Conservation (phyloP, 805 yeast genomes). For the Metschnikowia gelsemii region DNA sequence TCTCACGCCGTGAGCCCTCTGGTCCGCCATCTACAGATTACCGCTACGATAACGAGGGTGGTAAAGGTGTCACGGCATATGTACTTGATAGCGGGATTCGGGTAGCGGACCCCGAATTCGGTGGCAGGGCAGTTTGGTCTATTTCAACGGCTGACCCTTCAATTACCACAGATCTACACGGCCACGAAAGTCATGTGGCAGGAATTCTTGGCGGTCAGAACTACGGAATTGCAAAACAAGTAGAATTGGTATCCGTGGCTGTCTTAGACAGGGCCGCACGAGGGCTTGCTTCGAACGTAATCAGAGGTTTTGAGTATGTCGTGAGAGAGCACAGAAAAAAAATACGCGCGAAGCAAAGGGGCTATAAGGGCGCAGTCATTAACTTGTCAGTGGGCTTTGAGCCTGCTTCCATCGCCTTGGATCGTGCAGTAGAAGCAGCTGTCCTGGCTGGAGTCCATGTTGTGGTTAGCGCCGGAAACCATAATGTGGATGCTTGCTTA, state of each 20-base stretch:
- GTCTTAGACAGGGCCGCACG: slow-evolving; percentile 80
- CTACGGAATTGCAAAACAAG: slow-evolving; percentile 83
- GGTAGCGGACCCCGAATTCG: slow-evolving; percentile 67
- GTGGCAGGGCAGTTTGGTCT: slow-evolving; percentile 85
- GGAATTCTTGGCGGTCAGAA: slow-evolving; percentile 81
- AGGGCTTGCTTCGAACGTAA: slow-evolving; percentile 79
- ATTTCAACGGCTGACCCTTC: slow-evolving; percentile 58
- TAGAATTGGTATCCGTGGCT: slow-evolving; percentile 75
- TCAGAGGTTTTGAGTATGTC: slow-evolving; percentile 82
- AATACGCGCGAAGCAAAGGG: slow-evolving; percentile 52
- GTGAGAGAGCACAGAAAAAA: slow-evolving; percentile 66
- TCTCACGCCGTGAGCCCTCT: slow-evolving; percentile 76
- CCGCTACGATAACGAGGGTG: slow-evolving; percentile 67
- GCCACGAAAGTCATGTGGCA: slow-evolving; percentile 95
- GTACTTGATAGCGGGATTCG: slow-evolving; percentile 89
- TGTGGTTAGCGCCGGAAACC: slow-evolving; percentile 96
- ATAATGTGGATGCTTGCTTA: slow-evolving; percentile 87
- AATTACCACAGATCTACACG: slow-evolving; percentile 77
- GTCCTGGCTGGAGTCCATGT: slow-evolving; percentile 85
- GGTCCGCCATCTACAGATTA: slow-evolving; percentile 31
- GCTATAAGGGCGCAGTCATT: slow-evolving; percentile 81
- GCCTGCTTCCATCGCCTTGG: slow-evolving; percentile 83
- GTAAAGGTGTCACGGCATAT: slow-evolving; percentile 81
- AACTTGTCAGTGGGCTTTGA: slow-evolving; percentile 97
- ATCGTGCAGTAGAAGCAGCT: slow-evolving; percentile 86